Conservation (phyloP, 139 green algal genomes). For the Coelastrella sp. region DNA sequence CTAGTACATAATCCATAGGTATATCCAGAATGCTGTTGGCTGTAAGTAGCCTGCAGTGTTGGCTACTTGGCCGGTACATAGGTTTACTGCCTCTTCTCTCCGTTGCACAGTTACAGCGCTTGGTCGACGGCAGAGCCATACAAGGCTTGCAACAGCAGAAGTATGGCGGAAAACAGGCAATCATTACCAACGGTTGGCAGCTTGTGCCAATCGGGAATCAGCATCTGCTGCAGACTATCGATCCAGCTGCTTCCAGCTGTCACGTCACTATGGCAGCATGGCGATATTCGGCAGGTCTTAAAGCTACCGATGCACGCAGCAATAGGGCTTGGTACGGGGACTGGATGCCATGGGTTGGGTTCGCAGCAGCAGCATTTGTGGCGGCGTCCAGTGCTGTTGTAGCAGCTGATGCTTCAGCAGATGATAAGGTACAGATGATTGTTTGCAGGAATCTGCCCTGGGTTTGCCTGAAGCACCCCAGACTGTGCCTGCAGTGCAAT, state of each 20-base stretch:
- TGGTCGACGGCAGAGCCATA: neutral
- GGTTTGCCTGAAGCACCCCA: no score
- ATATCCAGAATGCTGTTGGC: neutral
- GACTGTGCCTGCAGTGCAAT: no score
- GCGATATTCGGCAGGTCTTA: no score
- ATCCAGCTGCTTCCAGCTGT: no score
- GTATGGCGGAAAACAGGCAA: neutral
- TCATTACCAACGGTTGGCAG: neutral
- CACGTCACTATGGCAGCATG: no score
- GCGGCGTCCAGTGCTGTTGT: no score
- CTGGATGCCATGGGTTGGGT: conserved; percentile 1
- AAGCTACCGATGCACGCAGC: neutral
- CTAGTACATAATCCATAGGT: no score
- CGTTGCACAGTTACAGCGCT: neutral
- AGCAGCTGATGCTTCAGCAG: conserved; percentile 11
- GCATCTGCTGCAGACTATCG: no score
- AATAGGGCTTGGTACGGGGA: neutral
- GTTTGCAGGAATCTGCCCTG: no score
- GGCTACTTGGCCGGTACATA: neutral
- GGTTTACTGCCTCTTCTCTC: neutral
- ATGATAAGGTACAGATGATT: neutral
- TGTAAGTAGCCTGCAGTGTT: neutral
- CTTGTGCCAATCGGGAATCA: neutral
- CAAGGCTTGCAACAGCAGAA: neutral
- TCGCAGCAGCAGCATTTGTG: neutral